Base-by-base conservation (phyloP, 306 rosid species). In the Pterocarpus macrocarpus region DNA sequence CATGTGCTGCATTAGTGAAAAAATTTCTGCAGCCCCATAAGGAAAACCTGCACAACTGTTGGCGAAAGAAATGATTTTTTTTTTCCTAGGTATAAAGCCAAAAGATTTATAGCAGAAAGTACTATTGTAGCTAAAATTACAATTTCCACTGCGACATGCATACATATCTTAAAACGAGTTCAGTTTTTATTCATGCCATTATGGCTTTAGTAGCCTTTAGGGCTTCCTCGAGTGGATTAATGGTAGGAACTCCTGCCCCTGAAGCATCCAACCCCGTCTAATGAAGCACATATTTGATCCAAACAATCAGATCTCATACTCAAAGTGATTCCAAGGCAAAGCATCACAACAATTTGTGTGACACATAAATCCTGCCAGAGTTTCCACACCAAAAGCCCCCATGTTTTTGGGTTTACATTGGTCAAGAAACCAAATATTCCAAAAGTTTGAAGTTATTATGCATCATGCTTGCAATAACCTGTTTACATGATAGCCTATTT, bases 1-100 rank as follows among this genome's bases (percentile, higher is more conserved):
- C 97, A 93, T 93, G 82, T 93, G 98, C 87, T 91, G 97, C 98
- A 95, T 91, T 30, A 95, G 88, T 59, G 99, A 95, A 73, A 95
- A 95, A 16, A 93, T 91, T 78, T 95, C 99, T 38, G 97, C 94
- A 45, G 99, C 96, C 8, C 96, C 99, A 35, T 89, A 82, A 73
- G 99, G 96, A 84, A 85, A 93, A 44, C 98, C 93, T 87, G 96
- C 98, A 76, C 99, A 96, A 73, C 99, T 95, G 89, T 81, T 13
- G 57, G 14, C 50, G 52, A 77, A 87, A 81, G 63, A 71, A 58
- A 59, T 58, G 75, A 49, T 69, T 58, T 13, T 2, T 50, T 14
- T 55, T 30, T 62, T 17, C 58, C n/a, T 16, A 36, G 39, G 63
- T 53, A 22, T 22, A 22, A 22, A 22, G 28, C 28, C 28, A 22